Evolutionary conservation across 805 yeast species (phyloP).

Genomic region (Candida chilensis): DNA sequence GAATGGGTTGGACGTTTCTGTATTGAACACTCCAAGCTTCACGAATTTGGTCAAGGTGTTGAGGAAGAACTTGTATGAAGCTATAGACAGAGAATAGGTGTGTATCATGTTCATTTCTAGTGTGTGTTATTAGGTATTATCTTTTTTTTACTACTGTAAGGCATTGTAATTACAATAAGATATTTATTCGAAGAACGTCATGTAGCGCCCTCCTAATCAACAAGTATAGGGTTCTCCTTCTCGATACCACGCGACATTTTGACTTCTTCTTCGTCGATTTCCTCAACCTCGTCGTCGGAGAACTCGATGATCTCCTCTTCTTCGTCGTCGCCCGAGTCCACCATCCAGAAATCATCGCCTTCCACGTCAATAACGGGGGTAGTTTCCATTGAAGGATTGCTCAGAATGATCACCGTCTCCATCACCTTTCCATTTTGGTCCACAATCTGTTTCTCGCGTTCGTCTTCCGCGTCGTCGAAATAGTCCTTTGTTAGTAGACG

Average conservation of each 20-base stretch:
- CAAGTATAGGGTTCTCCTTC: background rate
- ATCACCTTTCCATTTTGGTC: background rate
- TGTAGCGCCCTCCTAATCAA: too few relatives aligned
- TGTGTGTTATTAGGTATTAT: too few relatives aligned
- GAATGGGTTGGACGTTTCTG: background rate
- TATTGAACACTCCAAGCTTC: background rate
- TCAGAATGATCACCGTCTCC: background rate
- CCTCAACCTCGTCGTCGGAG: background rate
- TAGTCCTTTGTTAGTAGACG: background rate
- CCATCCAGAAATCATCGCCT: conserved; percentile 2
- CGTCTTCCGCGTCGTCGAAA: too few relatives aligned
- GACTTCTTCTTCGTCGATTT: background rate
- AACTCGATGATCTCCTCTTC: background rate
- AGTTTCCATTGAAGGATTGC: background rate
- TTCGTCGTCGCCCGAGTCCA: background rate
- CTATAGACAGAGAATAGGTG: background rate
- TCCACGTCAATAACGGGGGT: conserved; percentile 3
- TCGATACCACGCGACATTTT: background rate
- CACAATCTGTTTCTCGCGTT: background rate
- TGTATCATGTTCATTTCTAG: too few relatives aligned
- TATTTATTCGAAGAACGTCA: too few relatives aligned
- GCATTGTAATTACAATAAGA: too few relatives aligned
- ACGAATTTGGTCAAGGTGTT: background rate
- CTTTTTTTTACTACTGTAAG: too few relatives aligned
- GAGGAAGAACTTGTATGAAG: background rate